Evolutionary conservation across 148 eudicot genomes (phyloP).

Genomic region (Dianthus caryophyllus): DNA sequence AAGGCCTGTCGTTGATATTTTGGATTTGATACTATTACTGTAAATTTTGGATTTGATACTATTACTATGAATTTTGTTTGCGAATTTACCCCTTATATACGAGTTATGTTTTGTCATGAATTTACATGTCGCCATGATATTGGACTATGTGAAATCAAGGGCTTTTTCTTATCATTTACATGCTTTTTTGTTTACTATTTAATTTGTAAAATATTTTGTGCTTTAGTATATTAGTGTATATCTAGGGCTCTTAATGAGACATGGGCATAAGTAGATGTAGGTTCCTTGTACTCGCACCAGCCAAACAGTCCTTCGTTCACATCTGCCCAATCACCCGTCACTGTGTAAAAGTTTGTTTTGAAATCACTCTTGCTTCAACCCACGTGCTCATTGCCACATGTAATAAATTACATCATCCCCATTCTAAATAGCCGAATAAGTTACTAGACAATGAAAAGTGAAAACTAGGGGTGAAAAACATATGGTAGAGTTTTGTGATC

Average conservation of each 20-base stretch:
- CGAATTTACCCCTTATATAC: neutral
- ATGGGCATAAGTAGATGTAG: too few relatives aligned
- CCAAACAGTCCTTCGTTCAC: too few relatives aligned
- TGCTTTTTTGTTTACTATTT: neutral
- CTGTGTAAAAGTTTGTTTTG: too few relatives aligned
- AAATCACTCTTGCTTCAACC: too few relatives aligned
- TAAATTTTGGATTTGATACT: neutral
- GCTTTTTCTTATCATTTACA: neutral
- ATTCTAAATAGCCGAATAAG: too few relatives aligned
- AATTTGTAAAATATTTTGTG: neutral
- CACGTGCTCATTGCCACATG: too few relatives aligned
- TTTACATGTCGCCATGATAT: neutral
- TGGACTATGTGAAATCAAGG: slow-evolving; percentile 4
- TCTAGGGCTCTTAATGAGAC: neutral
- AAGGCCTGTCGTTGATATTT: slow-evolving; percentile 24
- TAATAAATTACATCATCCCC: too few relatives aligned
- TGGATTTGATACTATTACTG: neutral
- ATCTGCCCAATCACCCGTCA: too few relatives aligned
- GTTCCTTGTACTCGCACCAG: too few relatives aligned
- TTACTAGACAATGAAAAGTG: too few relatives aligned
- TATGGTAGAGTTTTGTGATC: too few relatives aligned
- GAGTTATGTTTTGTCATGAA: neutral
- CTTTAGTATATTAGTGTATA: neutral
- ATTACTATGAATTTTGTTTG: neutral
- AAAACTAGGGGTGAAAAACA: too few relatives aligned